phyloP scores from a whole-genome alignment of 805 yeast genomes.

The Ogataea ganodermae region DNA sequence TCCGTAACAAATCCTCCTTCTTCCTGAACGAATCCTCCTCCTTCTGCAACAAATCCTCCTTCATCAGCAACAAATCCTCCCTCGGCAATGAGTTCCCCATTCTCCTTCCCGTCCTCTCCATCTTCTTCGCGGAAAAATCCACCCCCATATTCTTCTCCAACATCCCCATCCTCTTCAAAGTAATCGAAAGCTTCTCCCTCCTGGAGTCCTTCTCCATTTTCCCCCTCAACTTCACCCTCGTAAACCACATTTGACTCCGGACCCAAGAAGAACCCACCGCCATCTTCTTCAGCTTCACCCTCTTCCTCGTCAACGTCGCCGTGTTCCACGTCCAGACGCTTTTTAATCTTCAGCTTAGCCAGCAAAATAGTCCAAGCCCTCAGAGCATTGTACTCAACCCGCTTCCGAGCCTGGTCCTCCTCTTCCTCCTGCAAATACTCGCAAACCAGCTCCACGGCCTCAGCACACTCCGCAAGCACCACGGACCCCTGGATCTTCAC shows the following conservation, averaged over 20 bases:
- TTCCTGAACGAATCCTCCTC: conserved; percentile 8
- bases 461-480: conserved; percentile 60
- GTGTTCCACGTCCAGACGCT: conserved; percentile 49
- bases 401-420: conserved; percentile 43
- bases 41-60: conserved; percentile 27
- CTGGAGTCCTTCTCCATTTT: conserved; percentile 5
- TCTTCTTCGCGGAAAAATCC: neutral
- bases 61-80: conserved; percentile 15
- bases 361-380: conserved; percentile 56
- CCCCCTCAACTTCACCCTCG: conserved; percentile 10
- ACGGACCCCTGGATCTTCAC: conserved; percentile 78
- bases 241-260: conserved; percentile 8
- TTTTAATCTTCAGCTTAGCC: conserved; percentile 49
- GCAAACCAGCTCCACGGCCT: conserved; percentile 57
- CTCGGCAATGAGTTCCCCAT: conserved; percentile 6
- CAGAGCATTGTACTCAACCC: conserved; percentile 51
- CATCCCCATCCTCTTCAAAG: conserved; percentile 7
- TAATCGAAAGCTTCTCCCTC: conserved; percentile 15
- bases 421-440: conserved; percentile 52
- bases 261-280: conserved; percentile 7
- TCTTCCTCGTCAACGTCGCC: conserved; percentile 40
- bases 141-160: conserved; percentile 4
- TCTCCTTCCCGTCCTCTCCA: conserved; percentile 15
- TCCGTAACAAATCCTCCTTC: conserved; percentile 27
- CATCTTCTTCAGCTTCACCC: conserved; percentile 16